Base-by-base conservation (phyloP, 2,329 filamentous ascomycete species). In the Bipolaris sorokiniana region DNA sequence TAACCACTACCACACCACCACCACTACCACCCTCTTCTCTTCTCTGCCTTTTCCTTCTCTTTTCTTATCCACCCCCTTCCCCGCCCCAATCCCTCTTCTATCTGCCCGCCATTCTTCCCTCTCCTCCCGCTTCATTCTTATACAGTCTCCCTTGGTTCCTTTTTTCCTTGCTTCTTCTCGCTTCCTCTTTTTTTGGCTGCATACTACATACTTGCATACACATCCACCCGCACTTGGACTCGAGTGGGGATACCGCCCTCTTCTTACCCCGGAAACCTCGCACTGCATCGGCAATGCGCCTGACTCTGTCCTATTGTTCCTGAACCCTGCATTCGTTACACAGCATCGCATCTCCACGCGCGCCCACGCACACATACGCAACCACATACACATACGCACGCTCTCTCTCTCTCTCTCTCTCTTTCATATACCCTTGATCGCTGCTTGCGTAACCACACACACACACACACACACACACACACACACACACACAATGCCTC, bases 401-500 rank as follows among this genome's bases (percentile, higher is more conserved):
- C n/a, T 53, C 58, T 52, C 48, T 59, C 52, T 48, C 54, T 54
- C 52, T 48, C 54, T 54, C n/a, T 53, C 58, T 52, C 48, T 59
- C 52, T 48, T 52, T 54, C 52, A 51, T 54, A 61, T 59, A 55
- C 50, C 45, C 34, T 51, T 58, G 13, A 40, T 20, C 54, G 13
- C 48, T 41, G 23, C 47, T 44, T 36, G 38, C 23, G 49, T 46
- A 18, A 15, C 51, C 34, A 26, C 59, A 67, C 58, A 66, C 57
- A 7, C 34, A 26, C 61, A 67, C 58, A 66, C 57, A 7, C 34
- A 26, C 61, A 67, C 58, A 66, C 57, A 7, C 34, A 26, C 59
- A 67, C 58, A 66, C 57, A 7, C 34, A 26, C 61, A 67, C 58
- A 66, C 57, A 7, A 76, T 76, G 73, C 54, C 73, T 54, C 73